Percentiles rank a stretch among this genome's conserved stretches.
These are phyloP conservation scores for Boletales sp. DNA, from an alignment of 768 basidiomycete genomes.

Conservation along the genomic window DNA sequence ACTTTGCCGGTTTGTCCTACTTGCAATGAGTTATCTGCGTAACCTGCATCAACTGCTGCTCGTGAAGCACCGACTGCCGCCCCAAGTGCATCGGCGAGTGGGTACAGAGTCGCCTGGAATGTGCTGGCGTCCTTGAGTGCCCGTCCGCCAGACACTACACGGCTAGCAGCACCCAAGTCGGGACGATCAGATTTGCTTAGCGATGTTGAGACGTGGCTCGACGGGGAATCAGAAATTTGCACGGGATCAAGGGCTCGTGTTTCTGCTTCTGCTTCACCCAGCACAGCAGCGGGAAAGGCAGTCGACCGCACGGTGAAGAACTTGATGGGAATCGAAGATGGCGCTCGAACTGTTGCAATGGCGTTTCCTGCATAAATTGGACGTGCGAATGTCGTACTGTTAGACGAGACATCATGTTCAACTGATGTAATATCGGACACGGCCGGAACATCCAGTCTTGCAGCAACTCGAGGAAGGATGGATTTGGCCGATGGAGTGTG, in stretches of 20 bases:
- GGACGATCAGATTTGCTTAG: constrained; percentile 90
- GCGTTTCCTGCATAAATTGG: constrained; percentile 99
- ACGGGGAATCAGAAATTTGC: constrained; percentile 48
- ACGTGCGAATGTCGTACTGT: constrained; percentile 82
- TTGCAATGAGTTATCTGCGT: constrained; percentile 95
- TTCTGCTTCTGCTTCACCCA: constrained; percentile 51
- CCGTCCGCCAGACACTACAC: constrained; percentile 92
- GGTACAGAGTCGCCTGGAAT: constrained; percentile 83
- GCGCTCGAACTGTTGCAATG: constrained; percentile 84
- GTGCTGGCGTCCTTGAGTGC: constrained; percentile 93
- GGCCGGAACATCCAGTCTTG: constrained; percentile 82
- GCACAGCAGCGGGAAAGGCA: constrained; percentile 70
- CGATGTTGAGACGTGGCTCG: constrained; percentile 65
- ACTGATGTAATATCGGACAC: constrained; percentile 89
- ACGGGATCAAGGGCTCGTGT: constrained; percentile 63
- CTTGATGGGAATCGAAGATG: constrained; percentile 76
- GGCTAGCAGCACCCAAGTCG: constrained; percentile 81
- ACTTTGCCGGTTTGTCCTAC: constrained; percentile 99
- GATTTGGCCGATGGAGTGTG: constrained; percentile 93
- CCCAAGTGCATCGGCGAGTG: constrained; percentile 88
- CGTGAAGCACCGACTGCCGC: constrained; percentile 98
- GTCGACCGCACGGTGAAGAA: constrained; percentile 94
- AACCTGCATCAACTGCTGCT: constrained; percentile 97
- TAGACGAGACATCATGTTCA: constrained; percentile 63
- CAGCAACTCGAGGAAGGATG: constrained; percentile 88